phyloP scores from a whole-genome alignment of 2,329 filamentous ascomycete species.

The Scleromitrula shiraiana region DNA sequence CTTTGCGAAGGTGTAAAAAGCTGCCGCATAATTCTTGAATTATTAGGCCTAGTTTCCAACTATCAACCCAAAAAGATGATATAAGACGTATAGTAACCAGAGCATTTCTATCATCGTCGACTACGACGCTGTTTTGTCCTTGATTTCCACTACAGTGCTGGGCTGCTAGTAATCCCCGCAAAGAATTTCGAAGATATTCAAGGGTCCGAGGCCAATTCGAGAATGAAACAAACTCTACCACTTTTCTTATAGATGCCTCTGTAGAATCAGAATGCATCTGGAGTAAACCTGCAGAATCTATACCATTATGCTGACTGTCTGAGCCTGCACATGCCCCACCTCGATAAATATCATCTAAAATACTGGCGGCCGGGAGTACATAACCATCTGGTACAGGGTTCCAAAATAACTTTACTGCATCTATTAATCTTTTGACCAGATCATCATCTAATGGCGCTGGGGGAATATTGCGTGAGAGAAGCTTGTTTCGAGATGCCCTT shows the following conservation, averaged over 20 bases:
- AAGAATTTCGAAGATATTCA: conserved; percentile 45
- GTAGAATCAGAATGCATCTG: conserved; percentile 35
- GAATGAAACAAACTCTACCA: conserved; percentile 57
- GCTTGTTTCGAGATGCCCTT: conserved; percentile 21
- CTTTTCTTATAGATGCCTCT: conserved; percentile 45
- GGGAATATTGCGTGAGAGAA: conserved; percentile 17
- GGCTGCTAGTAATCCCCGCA: conserved; percentile 26
- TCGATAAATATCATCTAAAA: conserved; percentile 43
- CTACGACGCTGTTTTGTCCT: conserved; percentile 16
- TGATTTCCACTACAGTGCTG: conserved; percentile 21
- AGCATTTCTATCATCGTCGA: conserved; percentile 31
- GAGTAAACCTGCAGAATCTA: conserved; percentile 24
- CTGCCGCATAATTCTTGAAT: conserved; percentile 60
- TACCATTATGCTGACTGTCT: conserved; percentile 25
- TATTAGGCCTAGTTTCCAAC: conserved; percentile 50
- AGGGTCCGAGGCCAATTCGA: conserved; percentile 55
- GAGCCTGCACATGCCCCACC: conserved; percentile 8
- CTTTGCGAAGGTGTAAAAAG: conserved; percentile 57
- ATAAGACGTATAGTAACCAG: conserved; percentile 51
- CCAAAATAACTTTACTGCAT: conserved; percentile 48
- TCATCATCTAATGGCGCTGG: conserved; percentile 37
- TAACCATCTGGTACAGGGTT: conserved; percentile 51
- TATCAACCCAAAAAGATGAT: conserved; percentile 57
- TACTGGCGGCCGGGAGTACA: conserved; percentile 46
- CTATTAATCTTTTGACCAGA: conserved; percentile 47